Evolutionary conservation across 1,284 basidiomycete genomes (phyloP).

Genomic region (Ceratobasidium theobromae): DNA sequence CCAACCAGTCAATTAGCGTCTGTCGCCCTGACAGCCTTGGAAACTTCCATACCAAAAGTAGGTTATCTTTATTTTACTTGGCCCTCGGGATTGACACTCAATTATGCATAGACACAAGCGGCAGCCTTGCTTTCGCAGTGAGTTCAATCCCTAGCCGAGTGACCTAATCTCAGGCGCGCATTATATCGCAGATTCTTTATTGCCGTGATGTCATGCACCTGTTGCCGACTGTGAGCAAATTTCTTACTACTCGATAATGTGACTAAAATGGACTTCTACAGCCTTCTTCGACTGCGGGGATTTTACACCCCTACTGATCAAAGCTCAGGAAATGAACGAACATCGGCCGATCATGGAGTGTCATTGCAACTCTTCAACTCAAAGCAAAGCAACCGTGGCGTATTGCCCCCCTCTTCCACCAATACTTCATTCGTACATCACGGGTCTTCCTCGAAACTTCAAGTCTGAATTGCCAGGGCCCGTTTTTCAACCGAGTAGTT

Average conservation of each 20-base stretch:
- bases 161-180: too few relatives aligned
- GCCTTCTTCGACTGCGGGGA: constrained; percentile 16
- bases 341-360: background rate
- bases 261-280: background rate
- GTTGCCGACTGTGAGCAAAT: constrained; percentile 16
- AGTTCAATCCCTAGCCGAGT: background rate
- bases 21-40: constrained; percentile 10
- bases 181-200: background rate
- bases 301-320: constrained; percentile 17
- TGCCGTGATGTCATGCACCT: constrained; percentile 4
- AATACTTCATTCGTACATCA: too few relatives aligned
- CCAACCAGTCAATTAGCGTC: background rate
- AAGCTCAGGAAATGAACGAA: background rate
- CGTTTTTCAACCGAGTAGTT: too few relatives aligned
- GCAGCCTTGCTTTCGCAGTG: constrained; percentile 19
- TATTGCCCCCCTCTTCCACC: background rate
- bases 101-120: constrained; percentile 4
- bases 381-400: background rate
- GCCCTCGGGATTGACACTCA: background rate
- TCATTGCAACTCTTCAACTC: background rate
- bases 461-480: too few relatives aligned
- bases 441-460: too few relatives aligned
- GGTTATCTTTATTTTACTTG: background rate
- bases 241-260: background rate
- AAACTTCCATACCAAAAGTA: constrained; percentile 12